Base-by-base conservation (phyloP, 305 asterid species). In the Fraxinus sp. region DNA sequence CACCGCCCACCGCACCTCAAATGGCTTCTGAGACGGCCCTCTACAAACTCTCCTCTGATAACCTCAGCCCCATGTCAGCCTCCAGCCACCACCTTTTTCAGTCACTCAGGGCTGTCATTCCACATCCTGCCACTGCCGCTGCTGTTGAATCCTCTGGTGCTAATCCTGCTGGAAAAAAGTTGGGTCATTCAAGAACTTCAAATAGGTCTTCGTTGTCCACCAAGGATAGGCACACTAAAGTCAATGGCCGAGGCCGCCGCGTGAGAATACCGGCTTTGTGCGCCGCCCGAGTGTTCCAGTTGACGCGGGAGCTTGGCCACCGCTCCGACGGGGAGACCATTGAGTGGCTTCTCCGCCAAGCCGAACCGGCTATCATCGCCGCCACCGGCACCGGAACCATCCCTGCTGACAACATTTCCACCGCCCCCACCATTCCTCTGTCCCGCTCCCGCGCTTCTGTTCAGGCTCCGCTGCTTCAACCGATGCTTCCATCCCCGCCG, bases 281-380 rank as follows among this genome's bases (percentile, higher is more conserved):
- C 76, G 98, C 98, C 52, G 94, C 97, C 72, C 88, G 97, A 0
- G 86, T 94, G 1, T 94, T 94, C 81, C 98, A 92, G 85, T 89
- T 94, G 11, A 93, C 97, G 7, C 78, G 86, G 30, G 97, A 93
- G 57, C 86, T 94, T 4, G 95, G 94, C 10, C 94, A 86, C 80
- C 89, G 90, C n/a, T 86, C 94, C 44, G 95, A 94, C 49, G 97
- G 97, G 0, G 94, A 94, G 85, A 94, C 98, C 64, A 87, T 94
- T 6, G 92, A 88, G 86, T 94, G 98, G 98, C 91, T 94, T 73
- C 90, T 94, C 55, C 93, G 89, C 74, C 86, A 87, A n/a, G 93
- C 95, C 0, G 95, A 91, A 86, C 91, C 90, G 0, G 82, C 95
- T 0, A 88, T 94, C 35, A 81, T 90, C 77, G 92, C 90, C 39